These are phyloP conservation scores for Fraxinus nigra DNA, from an alignment of 305 asterid species.

Conservation along the genomic window DNA sequence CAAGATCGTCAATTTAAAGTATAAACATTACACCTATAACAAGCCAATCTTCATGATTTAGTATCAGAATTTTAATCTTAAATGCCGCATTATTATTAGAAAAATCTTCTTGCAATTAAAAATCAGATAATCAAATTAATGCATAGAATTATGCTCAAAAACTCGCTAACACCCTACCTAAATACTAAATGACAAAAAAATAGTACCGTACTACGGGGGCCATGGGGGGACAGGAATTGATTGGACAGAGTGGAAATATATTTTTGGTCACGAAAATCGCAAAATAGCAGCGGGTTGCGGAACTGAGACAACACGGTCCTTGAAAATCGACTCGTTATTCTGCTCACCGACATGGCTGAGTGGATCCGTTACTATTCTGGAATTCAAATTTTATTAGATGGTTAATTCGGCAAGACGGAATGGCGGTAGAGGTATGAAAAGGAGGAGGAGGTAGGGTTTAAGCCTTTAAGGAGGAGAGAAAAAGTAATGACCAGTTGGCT, in stretches of 20 bases:
- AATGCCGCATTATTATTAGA: background rate
- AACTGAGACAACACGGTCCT: background rate
- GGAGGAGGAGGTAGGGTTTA: background rate
- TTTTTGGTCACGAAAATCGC: background rate
- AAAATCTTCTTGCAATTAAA: background rate
- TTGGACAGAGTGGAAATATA: background rate
- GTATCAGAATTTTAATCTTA: background rate
- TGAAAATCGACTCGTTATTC: background rate
- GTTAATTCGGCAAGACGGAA: background rate
- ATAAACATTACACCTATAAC: background rate
- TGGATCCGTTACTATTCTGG: background rate
- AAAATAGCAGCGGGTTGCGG: background rate
- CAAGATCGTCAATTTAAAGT: background rate
- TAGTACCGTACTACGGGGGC: background rate
- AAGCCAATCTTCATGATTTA: background rate
- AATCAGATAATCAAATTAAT: background rate
- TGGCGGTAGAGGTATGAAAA: background rate
- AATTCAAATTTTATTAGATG: background rate
- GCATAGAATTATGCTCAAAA: background rate
- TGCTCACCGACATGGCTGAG: background rate
- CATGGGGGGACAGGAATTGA: background rate
- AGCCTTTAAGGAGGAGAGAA: background rate
- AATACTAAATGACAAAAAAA: background rate
- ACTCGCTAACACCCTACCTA: background rate
- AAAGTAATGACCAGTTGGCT: background rate